A percentile compares a stretch with the other conserved stretches of the same genome.
Evolutionary conservation across 371 early-diverging fungal species (phyloP).

Genomic region (Mucor irregularis): DNA sequence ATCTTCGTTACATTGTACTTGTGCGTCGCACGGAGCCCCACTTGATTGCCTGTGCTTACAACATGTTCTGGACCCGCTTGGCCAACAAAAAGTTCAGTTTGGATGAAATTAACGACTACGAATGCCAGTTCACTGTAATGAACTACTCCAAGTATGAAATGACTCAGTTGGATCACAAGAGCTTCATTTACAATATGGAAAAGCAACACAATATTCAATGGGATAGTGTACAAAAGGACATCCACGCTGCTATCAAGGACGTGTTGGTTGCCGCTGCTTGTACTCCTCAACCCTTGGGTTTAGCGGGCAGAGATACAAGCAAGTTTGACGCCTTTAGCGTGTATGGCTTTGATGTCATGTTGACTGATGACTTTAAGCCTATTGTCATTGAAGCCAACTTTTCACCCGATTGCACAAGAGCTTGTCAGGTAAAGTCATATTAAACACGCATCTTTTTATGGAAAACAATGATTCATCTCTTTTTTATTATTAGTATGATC

Average conservation of each 20-base stretch:
- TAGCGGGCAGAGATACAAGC: conserved; percentile 24
- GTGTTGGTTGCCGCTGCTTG: conserved; percentile 51
- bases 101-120: conserved; percentile 55
- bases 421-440: conserved; percentile 54
- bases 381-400: conserved; percentile 57
- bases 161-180: conserved; percentile 58
- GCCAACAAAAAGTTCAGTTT: conserved; percentile 55
- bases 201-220: conserved; percentile 54
- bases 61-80: conserved; percentile 64
- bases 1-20: conserved; percentile 58
- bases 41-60: conserved; percentile 48
- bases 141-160: conserved; percentile 58
- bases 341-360: conserved; percentile 61
- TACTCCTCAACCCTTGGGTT: conserved; percentile 50
- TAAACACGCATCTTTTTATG: background rate
- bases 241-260: conserved; percentile 54
- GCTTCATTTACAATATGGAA: conserved; percentile 61
- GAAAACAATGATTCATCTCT: conserved; percentile 9
- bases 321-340: conserved; percentile 50
- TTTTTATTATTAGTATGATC: conserved; percentile 38
- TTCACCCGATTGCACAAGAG: conserved; percentile 58
- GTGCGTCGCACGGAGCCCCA: conserved; percentile 46
- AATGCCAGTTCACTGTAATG: conserved; percentile 62
- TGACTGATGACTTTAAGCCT: conserved; percentile 53
- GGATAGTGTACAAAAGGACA: conserved; percentile 49